Base-by-base conservation (phyloP, 495 filamentous ascomycete genomes). In the Aeminium ludgeri region DNA sequence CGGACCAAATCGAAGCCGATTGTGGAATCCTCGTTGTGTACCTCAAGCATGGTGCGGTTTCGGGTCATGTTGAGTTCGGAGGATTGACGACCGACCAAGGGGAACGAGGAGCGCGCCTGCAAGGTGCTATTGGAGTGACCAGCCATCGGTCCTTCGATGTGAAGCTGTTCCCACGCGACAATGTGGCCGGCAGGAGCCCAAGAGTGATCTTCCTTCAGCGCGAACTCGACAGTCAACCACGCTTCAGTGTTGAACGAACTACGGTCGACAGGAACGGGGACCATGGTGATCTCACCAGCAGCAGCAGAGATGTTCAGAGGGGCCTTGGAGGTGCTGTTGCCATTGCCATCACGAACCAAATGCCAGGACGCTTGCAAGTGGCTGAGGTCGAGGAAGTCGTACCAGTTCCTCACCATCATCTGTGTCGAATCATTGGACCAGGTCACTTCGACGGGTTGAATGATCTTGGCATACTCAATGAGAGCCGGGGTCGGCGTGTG, bases 401-500 rank as follows among this genome's bases (percentile, higher is more conserved):
- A 23, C 15, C 40, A 3, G 16, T 43, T 48, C 23, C 31, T 43
- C 16, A 44, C 36, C 10, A 20, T 47, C 8, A 38, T 38, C n/a
- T 11, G 23, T 3, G 23, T 30, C 2, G 28, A n/a, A 1, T 10
- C 13, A n/a, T 10, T 25, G 1, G 25, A 19, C 6, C 20, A 29
- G 8, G 36, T 10, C 11, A 64, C 30, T 33, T 56, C 50, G n/a
- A 76, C 58, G 0, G 76, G 76, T 36, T 73, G 62, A 34, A 75
- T 62, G 8, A 65, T 70, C 51, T 76, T 79, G 43, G 73, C 72
- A 16, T 70, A 65, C 54, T 82, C 76, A 8, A 62, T 44, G 16
- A 80, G 37, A 0, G 72, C 76, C 0, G 72, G 76, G 0, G 60
- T 68, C 4, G 77, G 73, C 0, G 59, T 64, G 46, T 80, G 74